Evolutionary conservation across 495 filamentous ascomycete genomes (phyloP), one percentile per base, ranked within the genome.

Genomic region (Hypoxylon perforatum): DNA sequence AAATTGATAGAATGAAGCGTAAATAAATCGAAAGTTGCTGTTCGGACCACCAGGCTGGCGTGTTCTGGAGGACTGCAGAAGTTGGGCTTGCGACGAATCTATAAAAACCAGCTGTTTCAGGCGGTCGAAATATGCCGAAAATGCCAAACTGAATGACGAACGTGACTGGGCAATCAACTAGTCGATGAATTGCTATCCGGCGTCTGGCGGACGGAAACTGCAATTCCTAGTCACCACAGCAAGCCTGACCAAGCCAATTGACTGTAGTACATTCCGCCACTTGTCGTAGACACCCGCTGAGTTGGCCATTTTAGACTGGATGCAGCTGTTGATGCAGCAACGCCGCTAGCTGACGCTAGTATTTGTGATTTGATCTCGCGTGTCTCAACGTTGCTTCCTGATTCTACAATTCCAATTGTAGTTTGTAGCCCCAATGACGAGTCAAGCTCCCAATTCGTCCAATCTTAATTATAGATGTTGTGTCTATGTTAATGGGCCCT

Each of bases 371-470:
- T 47, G 4, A 17, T n/a, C 33, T 36, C 36, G 42, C 21, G 38
- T 51, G 51, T 51, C 47, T 47, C 36, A 18, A 7, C 25, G 36
- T 62, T 46, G 23, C 46, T 33, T 50, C 14, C 51, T 30, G 30
- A 49, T 35, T 50, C 3, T 25, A 35, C 36, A 10, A 48, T 46
- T 61, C 42, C 23, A 49, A 63, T 69, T 39, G 56, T 39, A 42
- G 8, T 15, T 23, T 15, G 25, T 45, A 28, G 30, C 7, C 36
- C 33, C 33, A 44, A 17, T 50, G 41, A 38, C 51, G 48, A 46
- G 46, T 22, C 8, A 63, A 63, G 41, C 36, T 55, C 67, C 61
- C 56, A 70, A 70, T 65, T 67, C 57, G 63, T 45, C 63, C 73
- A 73, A 76, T 57, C n/a, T 23, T 53, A 73, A 71, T 23, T 59